phyloP scores from a whole-genome alignment of 139 green algal genomes.

The Micractinium conductrix region DNA sequence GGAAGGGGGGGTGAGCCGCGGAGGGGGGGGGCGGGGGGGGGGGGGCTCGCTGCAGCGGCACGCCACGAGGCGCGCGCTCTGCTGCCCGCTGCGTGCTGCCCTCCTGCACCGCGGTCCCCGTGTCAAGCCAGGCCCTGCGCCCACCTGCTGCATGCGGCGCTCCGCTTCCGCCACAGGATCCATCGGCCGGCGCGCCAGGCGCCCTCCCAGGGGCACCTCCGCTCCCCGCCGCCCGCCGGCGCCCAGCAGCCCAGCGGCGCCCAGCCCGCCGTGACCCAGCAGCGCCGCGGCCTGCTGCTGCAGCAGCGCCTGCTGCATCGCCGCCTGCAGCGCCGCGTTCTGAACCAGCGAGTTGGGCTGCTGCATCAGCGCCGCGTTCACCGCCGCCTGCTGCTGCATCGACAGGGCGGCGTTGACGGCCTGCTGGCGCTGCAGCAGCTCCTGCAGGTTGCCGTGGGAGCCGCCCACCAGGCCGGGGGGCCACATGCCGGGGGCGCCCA shows the following conservation, averaged over 20 bases:
- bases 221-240: not conserved
- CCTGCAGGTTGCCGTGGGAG: slow-evolving; percentile 37
- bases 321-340: slow-evolving; percentile 48
- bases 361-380: slow-evolving; percentile 51
- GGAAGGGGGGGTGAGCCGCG: too few species aligned
- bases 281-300: slow-evolving; percentile 42
- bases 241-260: slow-evolving; percentile 41
- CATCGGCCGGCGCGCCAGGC: slow-evolving; percentile 71
- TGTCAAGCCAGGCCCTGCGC: too few species aligned
- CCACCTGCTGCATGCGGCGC: slow-evolving; percentile 70
- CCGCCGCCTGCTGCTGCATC: slow-evolving; percentile 30
- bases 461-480: not conserved
- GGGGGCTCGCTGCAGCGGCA: too few species aligned
- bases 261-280: slow-evolving; percentile 31
- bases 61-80: too few species aligned
- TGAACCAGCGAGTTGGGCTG: slow-evolving; percentile 55
- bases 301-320: slow-evolving; percentile 48
- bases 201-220: slow-evolving; percentile 61
- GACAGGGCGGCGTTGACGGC: slow-evolving; percentile 26
- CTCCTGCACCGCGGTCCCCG: too few species aligned
- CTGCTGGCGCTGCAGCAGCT: slow-evolving; percentile 47
- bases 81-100: too few species aligned
- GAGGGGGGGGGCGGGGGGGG: too few species aligned
- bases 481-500: slow-evolving; percentile 24
- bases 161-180: slow-evolving; percentile 81